Conservation (phyloP, 768 basidiomycete species). For the Pulveroboletus sp. region DNA sequence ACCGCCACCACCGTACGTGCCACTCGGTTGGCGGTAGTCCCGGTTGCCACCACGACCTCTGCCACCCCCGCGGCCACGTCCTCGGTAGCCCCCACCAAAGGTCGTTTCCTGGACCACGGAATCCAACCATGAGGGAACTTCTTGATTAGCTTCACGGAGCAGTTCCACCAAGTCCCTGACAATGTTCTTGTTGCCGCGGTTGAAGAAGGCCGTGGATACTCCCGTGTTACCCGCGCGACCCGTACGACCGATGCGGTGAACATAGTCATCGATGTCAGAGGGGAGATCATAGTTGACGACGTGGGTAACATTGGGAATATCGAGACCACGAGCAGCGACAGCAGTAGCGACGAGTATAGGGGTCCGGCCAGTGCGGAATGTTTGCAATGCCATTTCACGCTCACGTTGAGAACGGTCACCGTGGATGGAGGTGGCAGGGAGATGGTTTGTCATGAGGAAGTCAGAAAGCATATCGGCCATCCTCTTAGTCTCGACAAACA, state of each 20-base stretch:
- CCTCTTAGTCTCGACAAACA: slow-evolving; percentile 99
- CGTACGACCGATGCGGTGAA: slow-evolving; percentile 96
- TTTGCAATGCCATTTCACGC: slow-evolving; percentile 91
- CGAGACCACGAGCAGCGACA: slow-evolving; percentile 97
- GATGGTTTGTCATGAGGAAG: slow-evolving; percentile 78
- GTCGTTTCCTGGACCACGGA: slow-evolving; percentile 77
- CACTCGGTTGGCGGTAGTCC: slow-evolving; percentile 31
- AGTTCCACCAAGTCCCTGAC: slow-evolving; percentile 90
- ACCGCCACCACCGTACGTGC: slow-evolving; percentile 32
- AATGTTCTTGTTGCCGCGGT: slow-evolving; percentile 88
- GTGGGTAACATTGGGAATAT: slow-evolving; percentile 98
- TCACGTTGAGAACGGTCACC: slow-evolving; percentile 98
- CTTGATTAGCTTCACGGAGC: slow-evolving; percentile 93
- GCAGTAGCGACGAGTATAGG: slow-evolving; percentile 98
- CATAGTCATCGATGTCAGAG: slow-evolving; percentile 98
- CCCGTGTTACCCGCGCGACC: slow-evolving; percentile 99
- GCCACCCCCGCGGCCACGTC: slow-evolving; percentile 51
- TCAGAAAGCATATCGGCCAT: slow-evolving; percentile 99
- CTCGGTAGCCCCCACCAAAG: slow-evolving; percentile 55
- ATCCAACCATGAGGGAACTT: slow-evolving; percentile 88
- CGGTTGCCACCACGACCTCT: slow-evolving; percentile 36
- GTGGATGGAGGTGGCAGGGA: slow-evolving; percentile 95
- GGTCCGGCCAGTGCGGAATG: slow-evolving; percentile 92
- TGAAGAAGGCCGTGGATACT: slow-evolving; percentile 93
- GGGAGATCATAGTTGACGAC: slow-evolving; percentile 98